These are phyloP conservation scores for Neurospora sp. DNA, from an alignment of 495 filamentous ascomycete species.

Conservation along the genomic window DNA sequence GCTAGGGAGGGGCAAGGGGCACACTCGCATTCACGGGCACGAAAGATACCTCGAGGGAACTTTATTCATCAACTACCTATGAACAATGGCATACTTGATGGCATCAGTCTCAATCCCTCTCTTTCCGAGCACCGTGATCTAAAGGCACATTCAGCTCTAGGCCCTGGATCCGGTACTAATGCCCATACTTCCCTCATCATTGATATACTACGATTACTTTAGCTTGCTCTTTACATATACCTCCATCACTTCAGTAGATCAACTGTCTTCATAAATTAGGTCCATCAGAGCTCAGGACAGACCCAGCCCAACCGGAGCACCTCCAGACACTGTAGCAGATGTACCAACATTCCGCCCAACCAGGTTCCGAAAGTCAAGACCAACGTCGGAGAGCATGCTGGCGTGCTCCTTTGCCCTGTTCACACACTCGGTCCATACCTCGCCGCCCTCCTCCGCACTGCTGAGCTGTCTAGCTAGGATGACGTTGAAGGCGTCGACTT, in stretches of 20 bases:
- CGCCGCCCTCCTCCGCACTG: slow-evolving; percentile 56
- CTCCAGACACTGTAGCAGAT: slow-evolving; percentile 8
- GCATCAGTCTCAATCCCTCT: background rate
- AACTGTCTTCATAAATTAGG: background rate
- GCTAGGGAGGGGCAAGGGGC: background rate
- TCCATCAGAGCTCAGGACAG: slow-evolving; percentile 15
- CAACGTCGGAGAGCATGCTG: slow-evolving; percentile 68
- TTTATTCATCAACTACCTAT: background rate
- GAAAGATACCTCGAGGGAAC: background rate
- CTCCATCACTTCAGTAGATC: background rate
- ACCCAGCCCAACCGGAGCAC: slow-evolving; percentile 31
- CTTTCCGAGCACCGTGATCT: background rate
- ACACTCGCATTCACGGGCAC: background rate
- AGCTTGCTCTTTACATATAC: background rate
- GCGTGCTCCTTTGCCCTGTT: slow-evolving; percentile 73
- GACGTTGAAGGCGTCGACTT: slow-evolving; percentile 80
- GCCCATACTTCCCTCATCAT: background rate
- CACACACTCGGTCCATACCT: slow-evolving; percentile 74
- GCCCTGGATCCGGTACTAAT: background rate
- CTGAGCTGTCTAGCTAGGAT: slow-evolving; percentile 75
- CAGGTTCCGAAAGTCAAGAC: slow-evolving; percentile 78
- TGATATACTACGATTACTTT: background rate
- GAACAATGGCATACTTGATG: background rate
- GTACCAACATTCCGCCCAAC: slow-evolving; percentile 33
- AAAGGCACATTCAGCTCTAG: background rate